These are phyloP conservation scores for Conoideocrella luteorostrata DNA, from an alignment of 2,329 filamentous ascomycete species.

Conservation along the genomic window DNA sequence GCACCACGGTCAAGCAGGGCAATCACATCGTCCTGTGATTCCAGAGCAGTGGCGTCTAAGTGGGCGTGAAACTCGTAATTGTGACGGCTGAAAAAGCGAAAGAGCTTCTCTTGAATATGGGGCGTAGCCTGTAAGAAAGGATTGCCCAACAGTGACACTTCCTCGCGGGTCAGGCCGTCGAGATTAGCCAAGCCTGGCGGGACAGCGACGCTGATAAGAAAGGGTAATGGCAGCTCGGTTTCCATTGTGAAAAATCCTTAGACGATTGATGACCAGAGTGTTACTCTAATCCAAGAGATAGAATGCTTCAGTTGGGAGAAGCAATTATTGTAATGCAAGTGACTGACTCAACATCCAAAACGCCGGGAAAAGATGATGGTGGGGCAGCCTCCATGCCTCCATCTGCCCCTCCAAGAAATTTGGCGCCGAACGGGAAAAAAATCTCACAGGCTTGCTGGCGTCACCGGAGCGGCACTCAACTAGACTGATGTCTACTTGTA, in stretches of 20 bases:
- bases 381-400: slow-evolving; percentile 10
- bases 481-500: too few relatives aligned
- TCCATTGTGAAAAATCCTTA: slow-evolving; percentile 42
- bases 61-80: slow-evolving; percentile 55
- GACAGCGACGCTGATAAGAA: slow-evolving; percentile 52
- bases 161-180: slow-evolving; percentile 48
- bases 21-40: slow-evolving; percentile 65
- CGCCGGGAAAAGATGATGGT: slow-evolving; percentile 10
- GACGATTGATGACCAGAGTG: not conserved
- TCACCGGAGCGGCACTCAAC: not conserved
- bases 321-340: slow-evolving; percentile 1
- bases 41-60: slow-evolving; percentile 68
- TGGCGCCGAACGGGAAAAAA: not conserved
- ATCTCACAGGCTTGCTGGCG: not conserved
- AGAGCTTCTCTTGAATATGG: slow-evolving; percentile 39
- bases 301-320: not conserved
- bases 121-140: slow-evolving; percentile 51
- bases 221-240: slow-evolving; percentile 57
- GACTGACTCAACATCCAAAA: slow-evolving; percentile 11
- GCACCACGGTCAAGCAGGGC: slow-evolving; percentile 81
- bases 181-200: slow-evolving; percentile 40
- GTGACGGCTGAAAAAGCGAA: slow-evolving; percentile 42
- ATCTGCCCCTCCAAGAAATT: slow-evolving; percentile 9
- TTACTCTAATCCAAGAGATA: not conserved
- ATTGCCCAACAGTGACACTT: slow-evolving; percentile 53